phyloP scores from a whole-genome alignment of 768 basidiomycete genomes.

The Collybia mongolica region DNA sequence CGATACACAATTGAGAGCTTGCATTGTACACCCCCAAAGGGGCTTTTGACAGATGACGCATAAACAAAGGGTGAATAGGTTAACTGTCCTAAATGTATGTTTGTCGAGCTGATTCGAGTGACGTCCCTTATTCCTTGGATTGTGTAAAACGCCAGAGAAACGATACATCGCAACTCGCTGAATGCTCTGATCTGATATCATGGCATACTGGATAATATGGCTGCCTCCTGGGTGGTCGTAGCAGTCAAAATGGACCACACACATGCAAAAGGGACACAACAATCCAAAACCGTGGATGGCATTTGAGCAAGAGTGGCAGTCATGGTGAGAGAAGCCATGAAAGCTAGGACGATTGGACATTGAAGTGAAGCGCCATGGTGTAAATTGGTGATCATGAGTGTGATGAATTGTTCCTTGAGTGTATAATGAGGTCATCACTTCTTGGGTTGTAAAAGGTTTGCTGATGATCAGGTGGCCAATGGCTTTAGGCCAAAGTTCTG shows the following conservation, averaged over 20 bases:
- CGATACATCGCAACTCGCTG: slow-evolving; percentile 63
- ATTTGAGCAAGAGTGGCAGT: slow-evolving; percentile 57
- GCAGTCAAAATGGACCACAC: slow-evolving; percentile 74
- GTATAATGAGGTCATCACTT: slow-evolving; percentile 2
- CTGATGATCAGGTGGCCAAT: slow-evolving; percentile 67
- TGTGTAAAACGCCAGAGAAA: slow-evolving; percentile 49
- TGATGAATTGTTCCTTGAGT: slow-evolving; percentile 22
- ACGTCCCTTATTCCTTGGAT: slow-evolving; percentile 21
- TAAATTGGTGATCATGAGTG: slow-evolving; percentile 59
- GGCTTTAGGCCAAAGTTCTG: slow-evolving; percentile 65
- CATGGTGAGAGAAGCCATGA: slow-evolving; percentile 32
- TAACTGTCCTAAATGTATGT: slow-evolving; percentile 58
- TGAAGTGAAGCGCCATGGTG: slow-evolving; percentile 58
- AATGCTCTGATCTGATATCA: slow-evolving; percentile 39
- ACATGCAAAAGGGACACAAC: slow-evolving; percentile 69
- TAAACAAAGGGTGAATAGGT: slow-evolving; percentile 71
- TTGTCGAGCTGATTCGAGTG: slow-evolving; percentile 23
- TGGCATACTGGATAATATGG: slow-evolving; percentile 51
- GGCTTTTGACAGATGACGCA: slow-evolving; percentile 69
- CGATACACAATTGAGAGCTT: slow-evolving; percentile 60
- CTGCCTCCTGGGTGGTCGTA: slow-evolving; percentile 71
- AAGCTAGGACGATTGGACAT: slow-evolving; percentile 21
- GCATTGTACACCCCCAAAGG: slow-evolving; percentile 67
- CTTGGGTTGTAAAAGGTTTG: slow-evolving; percentile 43
- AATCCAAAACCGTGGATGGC: slow-evolving; percentile 67